A percentile compares a stretch with the other conserved stretches of the same genome.
Conservation (phyloP, 2,329 filamentous ascomycete species). For the Pseudodiploospora longispora region DNA sequence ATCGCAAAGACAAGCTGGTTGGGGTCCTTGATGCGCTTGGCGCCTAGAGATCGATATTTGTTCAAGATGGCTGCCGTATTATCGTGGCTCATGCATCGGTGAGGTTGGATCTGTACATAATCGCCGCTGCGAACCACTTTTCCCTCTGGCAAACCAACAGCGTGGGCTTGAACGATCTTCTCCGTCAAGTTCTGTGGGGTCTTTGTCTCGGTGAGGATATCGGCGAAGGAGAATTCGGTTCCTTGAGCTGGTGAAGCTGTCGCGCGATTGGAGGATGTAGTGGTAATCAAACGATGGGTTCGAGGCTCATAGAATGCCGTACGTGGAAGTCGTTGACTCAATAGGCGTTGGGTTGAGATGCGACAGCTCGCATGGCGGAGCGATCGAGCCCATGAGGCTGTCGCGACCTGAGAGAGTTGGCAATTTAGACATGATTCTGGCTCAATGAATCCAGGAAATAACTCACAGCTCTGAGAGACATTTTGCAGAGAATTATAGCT, state of each 20-base stretch:
- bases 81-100: conserved; percentile 79
- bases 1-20: conserved; percentile 39
- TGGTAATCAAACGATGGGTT: neutral
- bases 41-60: conserved; percentile 76
- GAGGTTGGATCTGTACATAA: conserved; percentile 53
- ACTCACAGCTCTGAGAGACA: conserved; percentile 1
- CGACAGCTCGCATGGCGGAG: conserved; percentile 2
- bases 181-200: conserved; percentile 75
- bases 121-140: conserved; percentile 74
- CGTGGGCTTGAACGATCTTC: conserved; percentile 81
- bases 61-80: conserved; percentile 66
- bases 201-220: neutral
- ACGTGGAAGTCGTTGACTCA: conserved; percentile 1
- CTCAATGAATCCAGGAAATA: neutral
- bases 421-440: neutral
- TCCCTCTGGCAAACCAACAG: conserved; percentile 64
- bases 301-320: neutral
- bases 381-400: conserved; percentile 1
- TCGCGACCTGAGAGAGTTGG: neutral
- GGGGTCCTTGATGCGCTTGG: conserved; percentile 60
- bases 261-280: conserved; percentile 1
- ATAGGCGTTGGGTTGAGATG: conserved; percentile 1
- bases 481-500: neutral
- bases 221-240: neutral
- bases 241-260: neutral